Conservation (phyloP, 495 filamentous ascomycete species). For the Trichocladium uniseriatum region DNA sequence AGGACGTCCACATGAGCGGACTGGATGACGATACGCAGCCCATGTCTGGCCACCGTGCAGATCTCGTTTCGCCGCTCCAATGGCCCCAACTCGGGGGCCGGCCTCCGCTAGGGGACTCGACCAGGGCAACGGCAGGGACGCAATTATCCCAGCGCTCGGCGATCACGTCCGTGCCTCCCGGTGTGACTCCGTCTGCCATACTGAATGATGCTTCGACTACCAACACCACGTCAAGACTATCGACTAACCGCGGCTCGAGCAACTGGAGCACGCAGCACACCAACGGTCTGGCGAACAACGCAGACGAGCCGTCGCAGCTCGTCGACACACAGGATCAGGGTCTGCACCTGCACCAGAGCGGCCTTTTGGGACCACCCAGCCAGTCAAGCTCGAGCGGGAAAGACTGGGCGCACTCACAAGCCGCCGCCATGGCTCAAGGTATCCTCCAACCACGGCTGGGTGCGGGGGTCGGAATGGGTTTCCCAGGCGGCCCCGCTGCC, state of each 20-base stretch:
- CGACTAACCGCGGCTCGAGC: slow-evolving; percentile 43
- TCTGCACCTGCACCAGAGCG: slow-evolving; percentile 6
- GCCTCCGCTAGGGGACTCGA: slow-evolving; percentile 19
- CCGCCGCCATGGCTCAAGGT: slow-evolving; percentile 37
- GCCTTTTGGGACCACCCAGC: slow-evolving; percentile 14
- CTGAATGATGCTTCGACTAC: slow-evolving; percentile 82
- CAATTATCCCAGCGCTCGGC: slow-evolving; percentile 58
- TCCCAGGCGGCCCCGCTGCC: not conserved
- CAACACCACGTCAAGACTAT: slow-evolving; percentile 66
- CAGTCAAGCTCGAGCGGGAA: slow-evolving; percentile 31
- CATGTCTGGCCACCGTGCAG: slow-evolving; percentile 18
- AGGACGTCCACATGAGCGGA: slow-evolving; percentile 50
- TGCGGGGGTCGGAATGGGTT: slow-evolving; percentile 6
- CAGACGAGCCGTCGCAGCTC: slow-evolving; percentile 38
- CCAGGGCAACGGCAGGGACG: slow-evolving; percentile 31
- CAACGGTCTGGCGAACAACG: slow-evolving; percentile 40
- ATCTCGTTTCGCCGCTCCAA: slow-evolving; percentile 28
- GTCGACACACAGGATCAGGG: slow-evolving; percentile 48
- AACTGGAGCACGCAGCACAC: slow-evolving; percentile 56
- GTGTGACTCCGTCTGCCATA: slow-evolving; percentile 66
- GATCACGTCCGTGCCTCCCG: slow-evolving; percentile 64
- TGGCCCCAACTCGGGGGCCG: slow-evolving; percentile 8
- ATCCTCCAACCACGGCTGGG: slow-evolving; percentile 20
- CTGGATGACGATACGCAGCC: slow-evolving; percentile 47
- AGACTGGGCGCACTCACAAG: slow-evolving; percentile 44